A percentile compares a stretch with the other conserved stretches of the same genome.
Evolutionary conservation across 257 asterid species (phyloP).

Genomic region (Solanum etuberosum): DNA sequence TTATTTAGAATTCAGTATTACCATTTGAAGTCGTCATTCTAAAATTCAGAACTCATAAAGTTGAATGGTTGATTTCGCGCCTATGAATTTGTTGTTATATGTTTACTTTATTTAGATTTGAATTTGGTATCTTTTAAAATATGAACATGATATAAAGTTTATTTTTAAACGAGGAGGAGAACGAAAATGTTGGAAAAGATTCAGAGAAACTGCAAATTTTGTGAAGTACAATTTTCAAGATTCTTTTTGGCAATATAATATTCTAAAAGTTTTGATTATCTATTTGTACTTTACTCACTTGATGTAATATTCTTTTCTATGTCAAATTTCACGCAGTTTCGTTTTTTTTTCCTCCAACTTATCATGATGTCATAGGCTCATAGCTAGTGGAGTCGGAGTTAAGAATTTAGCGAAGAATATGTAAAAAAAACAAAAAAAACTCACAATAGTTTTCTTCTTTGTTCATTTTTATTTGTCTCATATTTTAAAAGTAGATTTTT

Average conservation of each 20-base stretch:
- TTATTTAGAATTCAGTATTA: not conserved
- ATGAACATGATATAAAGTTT: not conserved
- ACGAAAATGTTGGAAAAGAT: not conserved
- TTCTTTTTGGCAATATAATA: not conserved
- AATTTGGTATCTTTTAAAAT: not conserved
- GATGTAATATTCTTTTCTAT: not conserved
- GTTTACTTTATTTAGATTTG: not conserved
- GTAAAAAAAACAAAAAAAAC: rapidly evolving
- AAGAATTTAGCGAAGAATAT: not conserved
- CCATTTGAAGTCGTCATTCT: not conserved
- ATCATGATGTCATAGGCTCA: not conserved
- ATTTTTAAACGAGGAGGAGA: not conserved
- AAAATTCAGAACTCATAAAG: not conserved
- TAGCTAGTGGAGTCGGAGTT: not conserved
- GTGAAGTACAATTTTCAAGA: not conserved
- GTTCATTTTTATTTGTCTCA: too few species aligned
- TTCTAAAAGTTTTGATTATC: not conserved
- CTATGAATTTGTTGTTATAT: not conserved
- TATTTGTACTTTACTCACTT: not conserved
- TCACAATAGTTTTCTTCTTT: too few species aligned
- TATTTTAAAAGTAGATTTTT: too few species aligned
- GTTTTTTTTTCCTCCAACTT: not conserved
- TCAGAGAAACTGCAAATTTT: not conserved
- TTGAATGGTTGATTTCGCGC: not conserved
- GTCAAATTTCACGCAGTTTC: not conserved